These are phyloP conservation scores for Tylopilus subfusipes DNA, from an alignment of 768 basidiomycete species.

Conservation along the genomic window DNA sequence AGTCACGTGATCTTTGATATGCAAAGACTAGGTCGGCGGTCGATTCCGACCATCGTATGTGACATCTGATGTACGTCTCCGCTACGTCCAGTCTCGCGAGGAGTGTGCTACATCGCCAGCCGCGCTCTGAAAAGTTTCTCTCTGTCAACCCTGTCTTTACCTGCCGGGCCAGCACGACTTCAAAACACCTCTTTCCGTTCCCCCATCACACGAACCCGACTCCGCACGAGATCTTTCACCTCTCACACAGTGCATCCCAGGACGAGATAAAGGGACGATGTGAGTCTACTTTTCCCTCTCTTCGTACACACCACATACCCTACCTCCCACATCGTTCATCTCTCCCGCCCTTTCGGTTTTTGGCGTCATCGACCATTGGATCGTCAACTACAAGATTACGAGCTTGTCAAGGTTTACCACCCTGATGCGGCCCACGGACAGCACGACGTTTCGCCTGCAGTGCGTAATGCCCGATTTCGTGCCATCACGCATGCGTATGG, in stretches of 20 bases:
- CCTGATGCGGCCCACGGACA: constrained; percentile 54
- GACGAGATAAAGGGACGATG: constrained; percentile 65
- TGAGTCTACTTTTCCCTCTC: constrained; percentile 31
- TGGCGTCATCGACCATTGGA: not conserved
- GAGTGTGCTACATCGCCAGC: not conserved
- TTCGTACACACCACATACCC: not conserved
- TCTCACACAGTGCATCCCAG: constrained; percentile 51
- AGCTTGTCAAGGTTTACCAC: constrained; percentile 68
- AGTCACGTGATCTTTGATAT: not conserved
- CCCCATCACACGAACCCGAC: constrained; percentile 53
- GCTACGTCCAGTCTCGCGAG: not conserved
- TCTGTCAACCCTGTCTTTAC: not conserved
- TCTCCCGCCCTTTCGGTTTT: not conserved
- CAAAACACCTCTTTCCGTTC: constrained; percentile 39
- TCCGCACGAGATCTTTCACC: constrained; percentile 72
- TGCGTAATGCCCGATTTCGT: constrained; percentile 61
- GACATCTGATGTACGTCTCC: constrained; percentile 1
- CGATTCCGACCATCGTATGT: constrained; percentile 8
- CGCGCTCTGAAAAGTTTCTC: not conserved
- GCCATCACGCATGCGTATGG: constrained; percentile 65
- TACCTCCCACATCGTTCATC: not conserved
- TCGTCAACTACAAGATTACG: constrained; percentile 51
- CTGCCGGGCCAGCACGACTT: constrained; percentile 14
- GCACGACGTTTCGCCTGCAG: constrained; percentile 36
- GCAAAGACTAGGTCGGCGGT: not conserved